Percentiles rank a stretch among this genome's conserved stretches.
phyloP scores from a whole-genome alignment of 2,329 filamentous ascomycete genomes.

The Fusarium phyllophilum region DNA sequence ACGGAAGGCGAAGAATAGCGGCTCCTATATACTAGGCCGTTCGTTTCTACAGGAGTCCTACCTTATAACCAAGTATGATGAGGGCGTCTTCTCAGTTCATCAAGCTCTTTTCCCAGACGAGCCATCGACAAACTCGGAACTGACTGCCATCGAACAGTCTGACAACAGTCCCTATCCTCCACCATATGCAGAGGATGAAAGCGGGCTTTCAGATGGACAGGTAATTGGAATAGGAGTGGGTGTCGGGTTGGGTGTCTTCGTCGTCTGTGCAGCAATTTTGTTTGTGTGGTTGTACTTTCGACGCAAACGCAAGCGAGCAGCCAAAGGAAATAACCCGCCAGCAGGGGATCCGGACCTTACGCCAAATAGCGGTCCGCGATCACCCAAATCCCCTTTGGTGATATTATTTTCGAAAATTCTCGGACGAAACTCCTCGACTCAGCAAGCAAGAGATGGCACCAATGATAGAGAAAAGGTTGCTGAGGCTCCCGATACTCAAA shows the following conservation, averaged over 20 bases:
- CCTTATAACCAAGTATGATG: slow-evolving; percentile 66
- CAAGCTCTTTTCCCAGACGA: slow-evolving; percentile 64
- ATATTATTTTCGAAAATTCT: slow-evolving; percentile 56
- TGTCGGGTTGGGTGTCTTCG: slow-evolving; percentile 53
- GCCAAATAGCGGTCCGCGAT: slow-evolving; percentile 45
- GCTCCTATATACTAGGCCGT: slow-evolving; percentile 71
- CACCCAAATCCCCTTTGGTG: slow-evolving; percentile 40
- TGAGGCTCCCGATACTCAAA: slow-evolving; percentile 56
- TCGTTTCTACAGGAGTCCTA: slow-evolving; percentile 77
- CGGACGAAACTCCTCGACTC: slow-evolving; percentile 49
- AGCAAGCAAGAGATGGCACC: slow-evolving; percentile 30
- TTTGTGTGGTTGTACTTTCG: slow-evolving; percentile 49
- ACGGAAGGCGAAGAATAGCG: slow-evolving; percentile 62
- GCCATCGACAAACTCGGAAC: slow-evolving; percentile 52
- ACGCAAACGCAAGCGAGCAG: slow-evolving; percentile 46
- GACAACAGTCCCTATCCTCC: slow-evolving; percentile 59
- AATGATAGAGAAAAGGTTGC: slow-evolving; percentile 42
- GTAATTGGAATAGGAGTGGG: slow-evolving; percentile 60
- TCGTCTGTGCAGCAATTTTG: slow-evolving; percentile 43
- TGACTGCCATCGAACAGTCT: slow-evolving; percentile 56
- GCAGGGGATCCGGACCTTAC: slow-evolving; percentile 52
- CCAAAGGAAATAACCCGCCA: slow-evolving; percentile 30
- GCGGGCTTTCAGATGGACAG: slow-evolving; percentile 52
- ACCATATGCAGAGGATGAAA: slow-evolving; percentile 28
- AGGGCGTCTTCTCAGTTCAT: slow-evolving; percentile 62